Evolutionary conservation across 768 basidiomycete species (phyloP), one percentile per base, ranked within the genome.

Genomic region (Pleurotus giganteus): DNA sequence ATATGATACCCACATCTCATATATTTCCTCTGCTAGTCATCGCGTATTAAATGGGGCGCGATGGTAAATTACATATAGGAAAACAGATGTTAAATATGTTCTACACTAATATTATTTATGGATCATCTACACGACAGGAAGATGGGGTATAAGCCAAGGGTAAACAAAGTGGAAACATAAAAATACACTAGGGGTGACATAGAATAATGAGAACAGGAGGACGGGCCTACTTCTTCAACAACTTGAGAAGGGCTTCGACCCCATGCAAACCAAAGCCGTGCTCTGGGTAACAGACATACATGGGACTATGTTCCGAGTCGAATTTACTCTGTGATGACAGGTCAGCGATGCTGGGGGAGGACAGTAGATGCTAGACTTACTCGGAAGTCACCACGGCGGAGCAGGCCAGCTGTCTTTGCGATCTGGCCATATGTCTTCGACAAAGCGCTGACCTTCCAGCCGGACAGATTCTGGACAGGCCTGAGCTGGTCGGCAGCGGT

Each of bases 261-360:
- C 75, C 75, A 37, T 80, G 75, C 8, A 78, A 55, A 13, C 77
- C 77, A 51, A 81, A 79, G 1, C 73, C 76, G 11, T 81, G 71
- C 4, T 72, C 67, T 2, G 79, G 78, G 55, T 78, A 80, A 62
- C 78, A 80, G 5, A 81, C 74, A 57, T 79, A 81, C 74, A 79
- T 78, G 2, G 71, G 71, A 28, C 72, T 64, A 24, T 70, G 65
- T 13, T 68, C 64, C 7, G 76, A 67, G 42, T 78, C 74, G 47
- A 81, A 81, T 65, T 81, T 79, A 32, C 67, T 69, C 78, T 77
- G 58, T 23, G 36, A 53, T 9, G 11, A 26, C 8, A 43, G 9
- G 15, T 41, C 49, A 47, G 27, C 49, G 21, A 15, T 2, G 7
- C 7, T 2, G 6, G 8, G 26, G 17, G 3, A 17, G n/a, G 19